Evolutionary conservation across 805 yeast species (phyloP).

Genomic region (Yamadazyma kitorensis): DNA sequence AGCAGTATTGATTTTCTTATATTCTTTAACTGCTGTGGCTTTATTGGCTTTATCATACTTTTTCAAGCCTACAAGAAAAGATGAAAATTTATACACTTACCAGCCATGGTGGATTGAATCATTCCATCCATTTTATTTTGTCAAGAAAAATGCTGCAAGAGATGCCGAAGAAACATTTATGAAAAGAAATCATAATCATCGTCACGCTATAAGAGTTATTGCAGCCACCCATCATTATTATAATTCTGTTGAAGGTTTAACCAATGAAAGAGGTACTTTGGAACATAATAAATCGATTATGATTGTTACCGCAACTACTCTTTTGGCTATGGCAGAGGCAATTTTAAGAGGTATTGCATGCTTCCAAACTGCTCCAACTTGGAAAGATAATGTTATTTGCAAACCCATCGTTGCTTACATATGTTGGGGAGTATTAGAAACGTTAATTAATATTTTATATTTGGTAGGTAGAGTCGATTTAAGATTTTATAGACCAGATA

Average conservation of each 20-base stretch:
- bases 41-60: conserved; percentile 51
- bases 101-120: conserved; percentile 81
- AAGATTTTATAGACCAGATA: conserved; percentile 78
- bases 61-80: conserved; percentile 53
- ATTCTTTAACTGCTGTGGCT: conserved; percentile 50
- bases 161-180: conserved; percentile 47
- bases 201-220: conserved; percentile 57
- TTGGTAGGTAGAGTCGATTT: conserved; percentile 67
- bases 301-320: conserved; percentile 46
- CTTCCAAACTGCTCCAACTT: conserved; percentile 18
- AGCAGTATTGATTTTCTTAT: conserved; percentile 32
- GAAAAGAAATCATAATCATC: conserved; percentile 46
- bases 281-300: conserved; percentile 53
- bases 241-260: conserved; percentile 38
- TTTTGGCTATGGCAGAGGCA: conserved; percentile 50
- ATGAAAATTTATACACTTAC: conserved; percentile 52
- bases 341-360: conserved; percentile 39
- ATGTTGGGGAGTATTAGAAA: conserved; percentile 67
- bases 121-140: conserved; percentile 58
- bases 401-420: conserved; percentile 62
- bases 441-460: conserved; percentile 53
- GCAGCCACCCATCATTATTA: conserved; percentile 50
- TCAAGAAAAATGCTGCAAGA: conserved; percentile 50
- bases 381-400: conserved; percentile 21
- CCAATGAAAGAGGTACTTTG: conserved; percentile 41